phyloP scores from a whole-genome alignment of 2,329 filamentous ascomycete genomes.

The Verticillium longisporum region DNA sequence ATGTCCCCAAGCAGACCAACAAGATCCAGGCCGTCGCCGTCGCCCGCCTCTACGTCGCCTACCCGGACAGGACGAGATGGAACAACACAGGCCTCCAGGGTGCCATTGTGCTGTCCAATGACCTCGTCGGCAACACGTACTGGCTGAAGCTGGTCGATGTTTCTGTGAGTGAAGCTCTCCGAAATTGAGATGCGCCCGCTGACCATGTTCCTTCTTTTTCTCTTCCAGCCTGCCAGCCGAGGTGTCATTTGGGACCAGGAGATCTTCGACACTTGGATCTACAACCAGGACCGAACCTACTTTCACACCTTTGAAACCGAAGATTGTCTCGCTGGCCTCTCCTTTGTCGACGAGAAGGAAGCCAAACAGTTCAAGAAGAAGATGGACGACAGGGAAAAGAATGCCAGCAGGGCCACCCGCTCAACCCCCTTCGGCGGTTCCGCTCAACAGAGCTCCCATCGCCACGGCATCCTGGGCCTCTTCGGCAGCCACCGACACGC shows the following conservation, averaged over 20 bases:
- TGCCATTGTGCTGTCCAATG: constrained; percentile 84
- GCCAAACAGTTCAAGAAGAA: constrained; percentile 96
- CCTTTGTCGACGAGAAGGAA: constrained; percentile 95
- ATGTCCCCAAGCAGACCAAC: constrained; percentile 88
- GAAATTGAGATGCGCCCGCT: no score
- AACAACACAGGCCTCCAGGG: constrained; percentile 91
- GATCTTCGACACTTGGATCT: constrained; percentile 89
- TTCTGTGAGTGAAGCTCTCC: constrained; percentile 58
- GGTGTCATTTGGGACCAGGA: constrained; percentile 97
- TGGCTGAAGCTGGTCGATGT: constrained; percentile 98
- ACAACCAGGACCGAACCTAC: constrained; percentile 95
- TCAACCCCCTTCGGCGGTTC: constrained; percentile 65
- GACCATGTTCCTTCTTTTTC: not conserved
- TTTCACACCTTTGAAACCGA: constrained; percentile 98
- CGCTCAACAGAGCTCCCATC: constrained; percentile 30
- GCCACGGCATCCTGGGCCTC: constrained; percentile 48
- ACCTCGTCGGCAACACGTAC: constrained; percentile 89
- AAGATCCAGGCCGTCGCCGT: constrained; percentile 97
- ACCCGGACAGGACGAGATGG: constrained; percentile 82
- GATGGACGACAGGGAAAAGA: constrained; percentile 92
- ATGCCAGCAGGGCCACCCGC: constrained; percentile 81
- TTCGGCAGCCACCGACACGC: constrained; percentile 56
- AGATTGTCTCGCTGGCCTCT: constrained; percentile 81
- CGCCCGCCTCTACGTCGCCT: constrained; percentile 86
- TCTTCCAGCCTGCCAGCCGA: constrained; percentile 58